Evolutionary conservation across 148 eudicot genomes (phyloP).

Genomic region (Persicaria maculosa): DNA sequence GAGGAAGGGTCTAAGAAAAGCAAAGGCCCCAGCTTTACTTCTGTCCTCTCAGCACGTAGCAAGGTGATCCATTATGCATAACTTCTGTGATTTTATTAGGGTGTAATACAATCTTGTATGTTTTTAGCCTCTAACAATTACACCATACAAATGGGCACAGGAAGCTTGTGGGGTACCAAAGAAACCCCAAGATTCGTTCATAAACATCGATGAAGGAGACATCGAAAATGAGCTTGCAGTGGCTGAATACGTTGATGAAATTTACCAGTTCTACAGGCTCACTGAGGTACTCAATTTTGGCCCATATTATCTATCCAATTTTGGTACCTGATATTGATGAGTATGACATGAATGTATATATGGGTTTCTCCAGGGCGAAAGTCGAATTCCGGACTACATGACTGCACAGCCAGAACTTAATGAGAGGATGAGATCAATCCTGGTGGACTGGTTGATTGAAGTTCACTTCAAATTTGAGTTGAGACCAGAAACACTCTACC

Average conservation of each 20-base stretch:
- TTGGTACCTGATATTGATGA: not conserved
- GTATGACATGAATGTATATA: not conserved
- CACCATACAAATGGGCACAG: constrained; percentile 5
- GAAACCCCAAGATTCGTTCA: constrained; percentile 24
- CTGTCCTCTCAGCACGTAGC: constrained; percentile 47
- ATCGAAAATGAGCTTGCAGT: constrained; percentile 30
- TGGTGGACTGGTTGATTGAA: constrained; percentile 45
- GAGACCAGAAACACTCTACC: constrained; percentile 44
- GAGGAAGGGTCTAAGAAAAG: constrained; percentile 18
- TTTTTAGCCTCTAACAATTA: constrained; percentile 8
- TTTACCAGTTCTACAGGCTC: constrained; percentile 28
- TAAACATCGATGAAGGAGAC: constrained; percentile 33
- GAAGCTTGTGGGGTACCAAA: constrained; percentile 38
- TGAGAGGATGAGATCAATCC: constrained; percentile 42
- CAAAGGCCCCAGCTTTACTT: constrained; percentile 28
- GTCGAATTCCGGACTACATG: constrained; percentile 30
- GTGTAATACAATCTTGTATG: not conserved
- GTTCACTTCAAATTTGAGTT: constrained; percentile 49
- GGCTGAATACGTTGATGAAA: constrained; percentile 38
- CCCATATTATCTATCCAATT: not conserved
- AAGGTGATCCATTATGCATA: constrained; percentile 22
- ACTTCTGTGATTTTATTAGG: not conserved
- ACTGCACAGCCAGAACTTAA: constrained; percentile 33
- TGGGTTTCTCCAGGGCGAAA: constrained; percentile 14
- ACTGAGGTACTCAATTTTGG: constrained; percentile 18